phyloP scores from a whole-genome alignment of 2,329 filamentous ascomycete species.

The Sporothrix curviconia region DNA sequence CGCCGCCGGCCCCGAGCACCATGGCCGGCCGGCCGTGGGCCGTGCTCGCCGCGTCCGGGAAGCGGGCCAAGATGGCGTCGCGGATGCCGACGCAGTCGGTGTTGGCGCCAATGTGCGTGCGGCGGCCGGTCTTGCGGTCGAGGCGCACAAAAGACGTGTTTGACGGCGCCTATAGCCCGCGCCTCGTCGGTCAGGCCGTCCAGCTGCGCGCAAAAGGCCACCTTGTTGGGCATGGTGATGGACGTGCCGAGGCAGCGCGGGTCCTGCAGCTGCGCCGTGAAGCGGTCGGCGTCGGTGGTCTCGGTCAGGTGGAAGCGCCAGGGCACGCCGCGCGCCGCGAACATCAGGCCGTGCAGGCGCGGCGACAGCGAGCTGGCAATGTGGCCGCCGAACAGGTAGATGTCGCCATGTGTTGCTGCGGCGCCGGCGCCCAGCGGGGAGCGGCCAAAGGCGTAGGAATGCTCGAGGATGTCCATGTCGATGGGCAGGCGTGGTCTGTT shows the following conservation, averaged over 20 bases:
- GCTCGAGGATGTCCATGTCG: neutral
- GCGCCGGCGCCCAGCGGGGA: neutral
- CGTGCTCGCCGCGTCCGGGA: neutral
- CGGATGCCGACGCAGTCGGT: constrained; percentile 3
- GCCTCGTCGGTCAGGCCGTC: neutral
- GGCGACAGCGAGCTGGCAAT: neutral
- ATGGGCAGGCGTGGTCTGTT: neutral
- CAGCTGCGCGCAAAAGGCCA: neutral
- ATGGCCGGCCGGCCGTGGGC: neutral
- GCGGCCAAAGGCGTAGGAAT: neutral
- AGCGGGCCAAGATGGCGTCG: neutral
- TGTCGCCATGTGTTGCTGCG: neutral
- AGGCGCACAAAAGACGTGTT: neutral
- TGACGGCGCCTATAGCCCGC: neutral
- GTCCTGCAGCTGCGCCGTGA: neutral
- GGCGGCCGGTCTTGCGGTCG: neutral
- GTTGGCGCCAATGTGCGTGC: neutral
- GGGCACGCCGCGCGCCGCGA: neutral
- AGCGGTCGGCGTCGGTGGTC: neutral
- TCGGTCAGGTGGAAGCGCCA: neutral
- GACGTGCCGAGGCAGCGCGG: neutral
- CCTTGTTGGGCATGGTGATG: constrained; percentile 3
- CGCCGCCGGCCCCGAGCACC: neutral
- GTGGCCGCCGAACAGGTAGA: neutral
- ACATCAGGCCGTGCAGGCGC: neutral